phyloP scores from a whole-genome alignment of 1,139 yeast species.

The Candida glucosophila region DNA sequence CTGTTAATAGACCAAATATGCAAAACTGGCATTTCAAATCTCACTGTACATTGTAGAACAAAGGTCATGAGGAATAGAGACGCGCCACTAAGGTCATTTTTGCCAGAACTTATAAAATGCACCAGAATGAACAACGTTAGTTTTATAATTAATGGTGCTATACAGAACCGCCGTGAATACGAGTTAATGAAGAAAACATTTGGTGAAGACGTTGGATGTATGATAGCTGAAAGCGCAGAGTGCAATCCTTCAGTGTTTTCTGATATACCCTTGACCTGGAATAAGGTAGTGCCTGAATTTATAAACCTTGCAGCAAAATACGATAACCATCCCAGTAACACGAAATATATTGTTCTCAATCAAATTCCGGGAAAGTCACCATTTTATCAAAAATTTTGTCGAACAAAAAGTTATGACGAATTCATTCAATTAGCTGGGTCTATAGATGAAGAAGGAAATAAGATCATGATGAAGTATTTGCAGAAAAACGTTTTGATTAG shows the following conservation, averaged over 20 bases:
- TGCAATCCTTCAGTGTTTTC: slow-evolving; percentile 71
- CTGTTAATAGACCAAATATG: slow-evolving; percentile 56
- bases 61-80: slow-evolving; percentile 86
- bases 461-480: slow-evolving; percentile 23
- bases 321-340: slow-evolving; percentile 59
- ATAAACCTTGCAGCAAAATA: slow-evolving; percentile 42
- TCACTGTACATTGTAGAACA: slow-evolving; percentile 89
- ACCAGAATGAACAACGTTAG: slow-evolving; percentile 61
- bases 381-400: slow-evolving; percentile 49
- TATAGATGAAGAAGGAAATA: slow-evolving; percentile 22
- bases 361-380: slow-evolving; percentile 73
- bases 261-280: slow-evolving; percentile 46
- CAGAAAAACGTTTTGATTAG: slow-evolving; percentile 22
- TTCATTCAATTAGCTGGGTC: slow-evolving; percentile 24
- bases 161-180: slow-evolving; percentile 49
- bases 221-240: slow-evolving; percentile 93
- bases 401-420: slow-evolving; percentile 48
- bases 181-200: slow-evolving; percentile 39
- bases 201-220: slow-evolving; percentile 64
- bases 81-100: slow-evolving; percentile 59
- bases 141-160: slow-evolving; percentile 75
- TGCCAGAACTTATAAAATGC: slow-evolving; percentile 52
- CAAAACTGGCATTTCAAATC: slow-evolving; percentile 71
- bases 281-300: slow-evolving; percentile 45
- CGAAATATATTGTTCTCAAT: slow-evolving; percentile 72